Percentiles rank a stretch among this genome's conserved stretches.
phyloP scores from a whole-genome alignment of 129 eudicot species.

The Smallanthus sonchifolius region DNA sequence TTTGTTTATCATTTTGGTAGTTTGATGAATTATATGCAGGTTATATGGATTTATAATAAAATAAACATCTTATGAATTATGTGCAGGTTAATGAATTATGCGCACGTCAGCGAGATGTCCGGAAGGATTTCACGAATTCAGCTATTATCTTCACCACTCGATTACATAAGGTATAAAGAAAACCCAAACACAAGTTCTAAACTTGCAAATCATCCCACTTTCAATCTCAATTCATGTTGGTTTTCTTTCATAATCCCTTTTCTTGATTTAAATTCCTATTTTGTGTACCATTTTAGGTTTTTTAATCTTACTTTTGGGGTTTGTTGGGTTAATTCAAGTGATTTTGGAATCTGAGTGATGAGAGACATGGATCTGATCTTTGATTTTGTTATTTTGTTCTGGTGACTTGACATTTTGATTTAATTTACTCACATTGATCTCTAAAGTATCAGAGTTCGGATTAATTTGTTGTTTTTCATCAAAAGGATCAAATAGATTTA shows the following conservation, averaged over 20 bases:
- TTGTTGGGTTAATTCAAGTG: constrained; percentile 15
- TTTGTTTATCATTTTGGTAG: no score
- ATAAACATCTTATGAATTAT: no score
- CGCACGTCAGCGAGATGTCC: no score
- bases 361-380: constrained; percentile 32
- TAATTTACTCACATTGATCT: constrained; percentile 26
- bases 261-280: constrained; percentile 15
- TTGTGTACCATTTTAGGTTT: no score
- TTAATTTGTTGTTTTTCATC: constrained; percentile 10
- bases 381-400: neutral
- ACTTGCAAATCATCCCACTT: neutral
- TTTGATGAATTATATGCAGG: no score
- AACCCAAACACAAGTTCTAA: no score
- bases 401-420: constrained; percentile 22
- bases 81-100: no score
- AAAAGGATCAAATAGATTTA: neutral
- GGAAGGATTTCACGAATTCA: no score
- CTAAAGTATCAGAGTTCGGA: constrained; percentile 5
- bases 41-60: no score
- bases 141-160: no score
- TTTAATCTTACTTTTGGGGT: neutral
- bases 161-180: no score
- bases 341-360: constrained; percentile 5
- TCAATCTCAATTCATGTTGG: constrained; percentile 7
- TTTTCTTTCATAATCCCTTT: constrained; percentile 1